A percentile compares a stretch with the other conserved stretches of the same genome.
Conservation (phyloP, 345 rosid genomes). For the thale cress (Arabidopsis thaliana) region TAIR10.1 NC_003070.9:21095501-21096000, state of each 20-base stretch:
- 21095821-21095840: neutral
- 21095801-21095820: too few species aligned
- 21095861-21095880: conserved; percentile 80
- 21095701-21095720: too few species aligned
- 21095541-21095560: too few species aligned
- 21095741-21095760: too few species aligned
- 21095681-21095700: too few species aligned
- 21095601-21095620: neutral
- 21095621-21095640: neutral
- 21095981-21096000: conserved; percentile 79
- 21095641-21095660: neutral
- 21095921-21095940: conserved; percentile 89
- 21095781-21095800: too few species aligned
- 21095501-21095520: too few species aligned
- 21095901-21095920: conserved; percentile 72
- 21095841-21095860: neutral
- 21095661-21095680: too few species aligned
- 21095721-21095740: too few species aligned
- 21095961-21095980: conserved; percentile 81
- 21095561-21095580: neutral
- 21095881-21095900: conserved; percentile 66
- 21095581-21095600: neutral
- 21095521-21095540: too few species aligned
- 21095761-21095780: neutral
- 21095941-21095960: conserved; percentile 83